Conservation (phyloP, 202 grass and related monocot species). For the Bolboschoenoplectus hybrid region DNA sequence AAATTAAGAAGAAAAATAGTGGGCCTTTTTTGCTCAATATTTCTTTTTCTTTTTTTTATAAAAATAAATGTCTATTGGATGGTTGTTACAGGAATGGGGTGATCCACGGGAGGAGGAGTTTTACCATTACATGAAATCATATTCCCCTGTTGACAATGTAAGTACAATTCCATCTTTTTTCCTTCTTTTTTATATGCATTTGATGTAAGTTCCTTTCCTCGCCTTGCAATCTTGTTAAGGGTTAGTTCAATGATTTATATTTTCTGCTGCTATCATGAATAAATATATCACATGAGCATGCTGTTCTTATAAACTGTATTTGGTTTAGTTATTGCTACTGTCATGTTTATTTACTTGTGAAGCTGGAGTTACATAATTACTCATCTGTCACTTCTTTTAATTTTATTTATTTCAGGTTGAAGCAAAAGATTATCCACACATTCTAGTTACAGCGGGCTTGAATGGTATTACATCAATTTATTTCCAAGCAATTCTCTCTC, state of each 20-base stretch:
- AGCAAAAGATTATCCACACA: conserved; percentile 70
- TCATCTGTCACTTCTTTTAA: background rate
- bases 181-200: background rate
- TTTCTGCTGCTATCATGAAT: background rate
- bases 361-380: conserved; percentile 22
- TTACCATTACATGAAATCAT: conserved; percentile 95
- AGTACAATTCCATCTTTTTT: conserved; percentile 33
- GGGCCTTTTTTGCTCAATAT: background rate
- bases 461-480: conserved; percentile 56
- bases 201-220: background rate
- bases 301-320: conserved; percentile 23
- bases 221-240: background rate
- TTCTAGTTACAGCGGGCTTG: conserved; percentile 93
- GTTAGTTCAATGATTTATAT: background rate
- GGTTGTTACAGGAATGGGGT: conserved; percentile 85
- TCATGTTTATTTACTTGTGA: background rate
- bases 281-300: conserved; percentile 10
- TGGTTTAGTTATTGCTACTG: conserved; percentile 9
- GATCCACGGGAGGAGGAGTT: conserved; percentile 95
- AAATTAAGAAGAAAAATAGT: background rate
- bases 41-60: background rate
- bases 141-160: conserved; percentile 95
- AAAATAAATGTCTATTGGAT: conserved; percentile 6
- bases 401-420: conserved; percentile 55
- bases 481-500: background rate